Conservation (phyloP, 1,284 basidiomycete genomes). For the Agaricales sp. region DNA sequence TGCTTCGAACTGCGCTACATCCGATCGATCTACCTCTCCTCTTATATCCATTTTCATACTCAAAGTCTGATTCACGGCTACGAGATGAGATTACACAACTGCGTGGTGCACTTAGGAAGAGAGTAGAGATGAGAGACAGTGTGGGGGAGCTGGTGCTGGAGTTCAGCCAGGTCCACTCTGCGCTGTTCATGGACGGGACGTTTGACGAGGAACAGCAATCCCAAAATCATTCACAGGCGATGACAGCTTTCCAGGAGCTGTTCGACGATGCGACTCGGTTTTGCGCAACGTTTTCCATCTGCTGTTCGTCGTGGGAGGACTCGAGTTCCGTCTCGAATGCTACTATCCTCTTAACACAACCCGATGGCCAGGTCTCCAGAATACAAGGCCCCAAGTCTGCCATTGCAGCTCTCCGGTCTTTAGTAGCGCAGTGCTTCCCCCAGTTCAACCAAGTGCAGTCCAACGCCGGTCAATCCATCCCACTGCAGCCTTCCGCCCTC, state of each 20-base stretch:
- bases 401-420: not conserved
- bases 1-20: not conserved
- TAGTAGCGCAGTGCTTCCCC: not conserved
- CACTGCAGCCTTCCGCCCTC: not conserved
- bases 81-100: not conserved
- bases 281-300: not conserved
- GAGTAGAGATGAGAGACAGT: not conserved
- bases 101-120: not conserved
- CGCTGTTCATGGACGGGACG: not conserved
- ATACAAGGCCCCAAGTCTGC: not conserved
- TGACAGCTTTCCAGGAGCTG: not conserved
- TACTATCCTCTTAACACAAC: not conserved
- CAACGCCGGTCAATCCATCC: not conserved
- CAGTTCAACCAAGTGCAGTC: not conserved
- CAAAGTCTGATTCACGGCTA: not conserved
- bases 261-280: not conserved
- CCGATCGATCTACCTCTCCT: conserved; percentile 1
- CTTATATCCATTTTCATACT: not conserved
- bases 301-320: not conserved
- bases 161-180: not conserved
- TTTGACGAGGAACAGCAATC: not conserved
- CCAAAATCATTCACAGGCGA: not conserved
- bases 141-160: not conserved
- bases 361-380: not conserved
- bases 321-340: not conserved